Evolutionary conservation across 495 filamentous ascomycete genomes (phyloP).

Genomic region (Neurospora pannonica): DNA sequence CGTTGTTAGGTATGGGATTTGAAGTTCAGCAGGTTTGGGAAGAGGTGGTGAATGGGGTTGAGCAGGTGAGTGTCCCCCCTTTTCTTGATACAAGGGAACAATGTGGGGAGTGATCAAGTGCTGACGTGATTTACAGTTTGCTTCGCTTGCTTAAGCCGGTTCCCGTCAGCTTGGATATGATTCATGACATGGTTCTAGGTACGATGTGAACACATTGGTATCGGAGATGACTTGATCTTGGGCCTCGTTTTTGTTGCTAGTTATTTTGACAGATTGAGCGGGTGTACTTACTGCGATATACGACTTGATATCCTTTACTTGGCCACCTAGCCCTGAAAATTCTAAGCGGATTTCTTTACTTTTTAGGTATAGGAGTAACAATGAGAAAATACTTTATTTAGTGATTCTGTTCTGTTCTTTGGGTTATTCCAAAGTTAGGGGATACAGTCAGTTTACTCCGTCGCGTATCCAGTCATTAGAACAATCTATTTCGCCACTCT

Average conservation of each 20-base stretch:
- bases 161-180: neutral
- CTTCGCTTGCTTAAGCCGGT: neutral
- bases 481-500: neutral
- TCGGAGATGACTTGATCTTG: neutral
- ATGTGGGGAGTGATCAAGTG: neutral
- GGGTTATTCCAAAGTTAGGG: neutral
- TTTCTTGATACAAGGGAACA: neutral
- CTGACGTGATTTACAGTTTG: neutral
- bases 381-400: neutral
- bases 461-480: neutral
- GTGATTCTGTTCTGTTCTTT: neutral
- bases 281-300: neutral
- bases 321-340: neutral
- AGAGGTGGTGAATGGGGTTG: constrained; percentile 67
- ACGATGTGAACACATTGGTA: neutral
- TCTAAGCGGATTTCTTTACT: neutral
- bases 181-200: neutral
- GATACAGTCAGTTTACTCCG: neutral
- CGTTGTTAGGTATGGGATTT: constrained; percentile 67
- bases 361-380: neutral
- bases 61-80: constrained; percentile 35
- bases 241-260: neutral
- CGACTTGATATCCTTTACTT: neutral
- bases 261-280: neutral
- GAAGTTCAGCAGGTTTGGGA: constrained; percentile 67